Base-by-base conservation (phyloP, 805 yeast species). In the Maudiozyma saulgeensis region DNA sequence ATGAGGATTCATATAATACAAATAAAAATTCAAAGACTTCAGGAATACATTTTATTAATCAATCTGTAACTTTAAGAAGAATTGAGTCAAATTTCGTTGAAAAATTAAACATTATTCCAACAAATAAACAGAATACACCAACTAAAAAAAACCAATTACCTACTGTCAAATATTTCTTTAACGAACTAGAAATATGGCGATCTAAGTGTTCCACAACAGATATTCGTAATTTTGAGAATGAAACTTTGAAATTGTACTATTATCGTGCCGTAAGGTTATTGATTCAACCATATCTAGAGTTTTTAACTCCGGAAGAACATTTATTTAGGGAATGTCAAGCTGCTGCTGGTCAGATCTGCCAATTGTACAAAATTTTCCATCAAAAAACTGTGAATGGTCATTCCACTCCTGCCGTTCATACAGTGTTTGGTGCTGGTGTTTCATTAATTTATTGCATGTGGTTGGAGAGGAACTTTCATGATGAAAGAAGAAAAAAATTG, bases 291-390 rank as follows among this genome's bases (percentile, higher is more conserved):
- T 81, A 78, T 59, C 59, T 81, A 51, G 85, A 80, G 55, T 62
- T 79, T n/a, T 61, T 81, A 55, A 79, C 77, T 47, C 85, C 86
- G 12, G 78, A 76, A 56, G 82, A 79, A 58, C 69, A 77, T 45
- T 63, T 81, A 23, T 80, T 81, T 58, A 71, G 74, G 48, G 84
- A 80, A 62, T 81, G 87, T 60, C 85, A 81, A 57, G 82, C 82
- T 1, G 84, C 84, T 32, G 84, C 86, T 1, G 87, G 86, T 40
- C 83, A 79, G 58, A 77, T 81, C 42, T 80, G 86, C 59, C 83
- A 78, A 56, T 66, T 80, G 18, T 78, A 79, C 59, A 78, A 80
- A 55, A 79, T 76, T 9, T 80, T 79, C 58, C 84, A 80, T 60
- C 81, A 79, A 56, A 78, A 76, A 55, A 79, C 84, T 0, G 78